Evolutionary conservation across 2,329 filamentous ascomycete species (phyloP).

Genomic region (Neocatenulostroma microsporum): DNA sequence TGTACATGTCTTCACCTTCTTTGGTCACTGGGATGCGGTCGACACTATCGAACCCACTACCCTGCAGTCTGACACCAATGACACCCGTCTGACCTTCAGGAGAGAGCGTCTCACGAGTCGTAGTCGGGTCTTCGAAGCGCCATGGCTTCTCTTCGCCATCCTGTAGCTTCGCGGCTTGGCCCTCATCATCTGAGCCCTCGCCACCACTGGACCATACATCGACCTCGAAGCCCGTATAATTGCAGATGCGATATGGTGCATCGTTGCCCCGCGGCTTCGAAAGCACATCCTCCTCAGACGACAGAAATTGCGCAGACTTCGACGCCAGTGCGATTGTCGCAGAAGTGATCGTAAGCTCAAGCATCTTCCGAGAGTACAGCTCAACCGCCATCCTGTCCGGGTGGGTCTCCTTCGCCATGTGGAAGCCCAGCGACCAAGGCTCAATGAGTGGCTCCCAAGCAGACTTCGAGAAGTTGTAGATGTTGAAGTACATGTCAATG

Average conservation of each 20-base stretch:
- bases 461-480: conserved; percentile 99
- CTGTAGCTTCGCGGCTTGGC: conserved; percentile 66
- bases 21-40: conserved; percentile 82
- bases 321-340: conserved; percentile 88
- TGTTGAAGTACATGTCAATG: conserved; percentile 90
- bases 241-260: conserved; percentile 85
- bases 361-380: conserved; percentile 76
- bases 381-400: conserved; percentile 76
- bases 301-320: conserved; percentile 86
- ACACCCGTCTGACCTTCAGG: conserved; percentile 73
- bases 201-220: conserved; percentile 72
- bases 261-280: conserved; percentile 88
- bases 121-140: conserved; percentile 95
- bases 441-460: conserved; percentile 96
- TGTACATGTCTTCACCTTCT: conserved; percentile 91
- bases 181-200: conserved; percentile 51
- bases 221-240: conserved; percentile 90
- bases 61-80: conserved; percentile 77
- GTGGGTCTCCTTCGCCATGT: conserved; percentile 68
- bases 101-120: conserved; percentile 86
- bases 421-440: conserved; percentile 91
- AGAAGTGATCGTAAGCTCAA: conserved; percentile 88
- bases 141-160: conserved; percentile 90
- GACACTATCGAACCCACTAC: conserved; percentile 86
- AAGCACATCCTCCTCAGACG: conserved; percentile 79